Base-by-base conservation (phyloP, 345 rosid species). In the Syzygium aqueum region DNA sequence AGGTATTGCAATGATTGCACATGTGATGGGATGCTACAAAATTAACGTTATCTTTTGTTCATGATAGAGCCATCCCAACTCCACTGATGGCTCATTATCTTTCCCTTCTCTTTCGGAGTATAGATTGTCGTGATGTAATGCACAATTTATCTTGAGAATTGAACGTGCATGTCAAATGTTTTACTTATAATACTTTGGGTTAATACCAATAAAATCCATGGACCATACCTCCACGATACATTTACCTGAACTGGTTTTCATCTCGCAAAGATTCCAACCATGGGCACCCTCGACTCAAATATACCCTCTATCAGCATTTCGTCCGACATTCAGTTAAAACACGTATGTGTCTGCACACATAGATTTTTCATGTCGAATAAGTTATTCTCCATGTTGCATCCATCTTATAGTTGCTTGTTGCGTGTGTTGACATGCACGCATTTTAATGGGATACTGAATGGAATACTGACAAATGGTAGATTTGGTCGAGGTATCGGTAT, bases 221-320 rank as follows among this genome's bases (percentile, higher is more conserved):
- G 27, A 25, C 27, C 3, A 25, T 59, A 59, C 27, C 27, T 59
- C 30, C 65, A 5, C 1, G n/a, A 10, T 11, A 56, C 61, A 56
- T 3, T 56, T 23, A 56, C 6, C 0, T 10, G n/a, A 56, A 56
- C n/a, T 56, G 11, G 25, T 23, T 56, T 53, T 43, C 46, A 43
- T 43, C 46, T 43, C 46, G 46, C 46, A 43, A 43, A 43, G 46
- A 43, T 43, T 43, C 63, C 25, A 56, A 56, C 23, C n/a, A 56
- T 0, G 0, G 25, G 28, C 13, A 57, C 25, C 63, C 63, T 10
- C 0, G 6, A 57, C 63, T 57, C 63, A 57, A 57, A 23, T 57
- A 12, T 57, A 57, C 6, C 11, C 25, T 57, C 25, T 28, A 57
- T 10, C 0, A 1, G 0, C 16, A 59, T 59, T 27, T 2, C 0